Percentiles rank a stretch among this genome's conserved stretches.
phyloP scores from a whole-genome alignment of 2,329 filamentous ascomycete genomes.

The Fusarium drepaniforme region DNA sequence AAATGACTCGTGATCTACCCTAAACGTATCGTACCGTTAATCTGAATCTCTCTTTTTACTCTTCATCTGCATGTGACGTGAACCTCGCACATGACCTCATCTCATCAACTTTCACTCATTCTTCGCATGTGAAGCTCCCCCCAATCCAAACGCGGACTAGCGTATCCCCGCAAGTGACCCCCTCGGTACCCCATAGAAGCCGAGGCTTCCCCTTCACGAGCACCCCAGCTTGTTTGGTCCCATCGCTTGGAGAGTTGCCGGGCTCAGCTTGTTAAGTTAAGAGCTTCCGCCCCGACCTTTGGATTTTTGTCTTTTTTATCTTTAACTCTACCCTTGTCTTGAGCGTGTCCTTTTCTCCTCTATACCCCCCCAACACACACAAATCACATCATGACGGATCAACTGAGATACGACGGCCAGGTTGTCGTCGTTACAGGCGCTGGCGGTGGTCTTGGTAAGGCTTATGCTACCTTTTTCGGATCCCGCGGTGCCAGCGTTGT shows the following conservation, averaged over 20 bases:
- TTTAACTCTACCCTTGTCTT: conserved; percentile 17
- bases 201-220: conserved; percentile 46
- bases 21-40: background rate
- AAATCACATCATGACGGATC: conserved; percentile 66
- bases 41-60: background rate
- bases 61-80: conserved; percentile 34
- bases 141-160: conserved; percentile 41
- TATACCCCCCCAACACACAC: conserved; percentile 33
- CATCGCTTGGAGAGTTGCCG: conserved; percentile 31
- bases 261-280: conserved; percentile 41
- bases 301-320: background rate
- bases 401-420: conserved; percentile 86
- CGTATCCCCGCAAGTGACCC: conserved; percentile 40
- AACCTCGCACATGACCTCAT: conserved; percentile 45
- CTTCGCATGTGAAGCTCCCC: conserved; percentile 47
- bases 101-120: conserved; percentile 10
- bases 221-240: conserved; percentile 2
- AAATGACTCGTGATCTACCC: background rate
- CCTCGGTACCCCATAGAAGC: conserved; percentile 48
- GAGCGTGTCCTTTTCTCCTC: conserved; percentile 23
- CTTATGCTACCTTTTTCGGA: conserved; percentile 91
- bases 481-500: conserved; percentile 94
- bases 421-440: conserved; percentile 87
- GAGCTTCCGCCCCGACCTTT: conserved; percentile 29
- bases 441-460: conserved; percentile 82